Conservation (phyloP, 2,329 filamentous ascomycete genomes). For the Neonectria coccinea region DNA sequence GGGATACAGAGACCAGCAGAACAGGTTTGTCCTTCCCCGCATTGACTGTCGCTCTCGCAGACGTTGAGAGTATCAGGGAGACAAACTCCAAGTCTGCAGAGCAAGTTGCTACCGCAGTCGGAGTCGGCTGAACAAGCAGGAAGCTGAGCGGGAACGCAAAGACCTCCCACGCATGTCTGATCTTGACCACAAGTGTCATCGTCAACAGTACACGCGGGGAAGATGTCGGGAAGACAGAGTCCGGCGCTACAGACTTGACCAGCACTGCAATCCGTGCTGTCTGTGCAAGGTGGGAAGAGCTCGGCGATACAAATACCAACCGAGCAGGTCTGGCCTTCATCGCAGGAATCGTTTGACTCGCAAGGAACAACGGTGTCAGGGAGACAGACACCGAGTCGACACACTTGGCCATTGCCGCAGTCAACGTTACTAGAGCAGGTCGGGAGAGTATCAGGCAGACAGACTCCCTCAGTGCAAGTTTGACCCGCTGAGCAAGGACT, state of each 20-base stretch:
- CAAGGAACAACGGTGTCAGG: conserved; percentile 5
- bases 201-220: not conserved
- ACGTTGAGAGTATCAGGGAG: conserved; percentile 3
- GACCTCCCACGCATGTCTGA: conserved; percentile 11
- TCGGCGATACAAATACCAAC: conserved; percentile 19
- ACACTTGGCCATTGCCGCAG: conserved; percentile 21
- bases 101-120: conserved; percentile 19
- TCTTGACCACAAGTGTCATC: conserved; percentile 5
- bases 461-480: conserved; percentile 13
- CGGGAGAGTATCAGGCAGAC: conserved; percentile 16
- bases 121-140: conserved; percentile 15
- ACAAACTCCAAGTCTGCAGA: conserved; percentile 23
- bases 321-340: conserved; percentile 6
- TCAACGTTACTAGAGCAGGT: conserved; percentile 6
- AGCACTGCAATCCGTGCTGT: conserved; percentile 7
- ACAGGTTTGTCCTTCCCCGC: conserved; percentile 15
- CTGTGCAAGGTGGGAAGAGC: conserved; percentile 17
- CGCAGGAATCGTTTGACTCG: not conserved
- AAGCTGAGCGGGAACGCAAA: conserved; percentile 14
- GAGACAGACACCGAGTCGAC: conserved; percentile 18
- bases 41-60: conserved; percentile 10
- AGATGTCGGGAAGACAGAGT: conserved; percentile 16
- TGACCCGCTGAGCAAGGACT: conserved; percentile 7
- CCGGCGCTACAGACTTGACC: conserved; percentile 12
- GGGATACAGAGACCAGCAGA: conserved; percentile 22